Evolutionary conservation across 2,329 filamentous ascomycete species (phyloP).

Genomic region (Colletotrichum karsti): DNA sequence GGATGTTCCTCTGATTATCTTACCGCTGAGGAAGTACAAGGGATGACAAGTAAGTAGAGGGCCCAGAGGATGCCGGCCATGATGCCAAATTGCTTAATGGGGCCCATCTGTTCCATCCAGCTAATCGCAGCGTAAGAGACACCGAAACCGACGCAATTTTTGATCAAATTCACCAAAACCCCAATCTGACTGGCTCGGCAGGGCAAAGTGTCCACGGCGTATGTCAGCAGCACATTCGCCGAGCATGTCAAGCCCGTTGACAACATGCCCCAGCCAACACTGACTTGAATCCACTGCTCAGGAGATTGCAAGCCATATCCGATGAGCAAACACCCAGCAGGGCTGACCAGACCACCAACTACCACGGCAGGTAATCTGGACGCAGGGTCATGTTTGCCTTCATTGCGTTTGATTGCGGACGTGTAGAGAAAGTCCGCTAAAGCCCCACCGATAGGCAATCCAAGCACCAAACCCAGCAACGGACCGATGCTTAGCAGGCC

Average conservation of each 20-base stretch:
- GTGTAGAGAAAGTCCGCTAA: constrained; percentile 26
- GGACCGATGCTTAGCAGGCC: constrained; percentile 17
- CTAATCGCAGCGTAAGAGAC: constrained; percentile 28
- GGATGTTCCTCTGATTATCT: constrained; percentile 4
- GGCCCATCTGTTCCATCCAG: constrained; percentile 23
- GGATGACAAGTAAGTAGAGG: constrained; percentile 24
- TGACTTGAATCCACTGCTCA: constrained; percentile 23
- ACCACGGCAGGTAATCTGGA: constrained; percentile 27
- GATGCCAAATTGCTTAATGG: constrained; percentile 27
- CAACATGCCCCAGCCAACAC: constrained; percentile 31
- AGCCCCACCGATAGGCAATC: constrained; percentile 18
- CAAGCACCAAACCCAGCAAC: constrained; percentile 5
- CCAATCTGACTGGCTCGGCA: constrained; percentile 28
- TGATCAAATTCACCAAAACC: constrained; percentile 31
- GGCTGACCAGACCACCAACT: constrained; percentile 28
- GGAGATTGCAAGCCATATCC: constrained; percentile 26
- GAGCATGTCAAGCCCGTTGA: constrained; percentile 30
- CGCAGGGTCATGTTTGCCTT: constrained; percentile 15
- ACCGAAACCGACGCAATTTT: constrained; percentile 29
- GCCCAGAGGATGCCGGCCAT: constrained; percentile 31
- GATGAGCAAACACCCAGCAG: constrained; percentile 28
- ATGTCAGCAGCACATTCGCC: constrained; percentile 31
- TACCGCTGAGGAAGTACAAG: constrained; percentile 4
- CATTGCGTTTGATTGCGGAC: background rate
- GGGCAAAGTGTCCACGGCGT: constrained; percentile 30